These are phyloP conservation scores for Fragaria vesca DNA, from an alignment of 306 rosid genomes.

Conservation along the genomic window DNA sequence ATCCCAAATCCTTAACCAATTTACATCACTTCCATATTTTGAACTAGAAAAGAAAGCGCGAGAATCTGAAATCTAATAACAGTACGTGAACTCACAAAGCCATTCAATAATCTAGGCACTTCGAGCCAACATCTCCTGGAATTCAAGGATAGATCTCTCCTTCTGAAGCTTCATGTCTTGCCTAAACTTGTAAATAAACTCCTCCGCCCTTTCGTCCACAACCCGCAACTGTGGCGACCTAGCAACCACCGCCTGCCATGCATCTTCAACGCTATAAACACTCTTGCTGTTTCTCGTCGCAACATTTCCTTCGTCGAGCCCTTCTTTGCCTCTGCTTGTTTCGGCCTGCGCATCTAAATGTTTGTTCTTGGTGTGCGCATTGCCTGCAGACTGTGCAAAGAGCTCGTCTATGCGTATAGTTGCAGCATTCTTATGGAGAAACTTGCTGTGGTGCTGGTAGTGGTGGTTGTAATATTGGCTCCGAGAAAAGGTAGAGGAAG, in stretches of 20 bases:
- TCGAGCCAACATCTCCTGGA: slow-evolving; percentile 45
- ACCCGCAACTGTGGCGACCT: slow-evolving; percentile 47
- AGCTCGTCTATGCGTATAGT: slow-evolving; percentile 63
- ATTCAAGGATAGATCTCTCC: slow-evolving; percentile 45
- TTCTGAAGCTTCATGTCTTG: slow-evolving; percentile 51
- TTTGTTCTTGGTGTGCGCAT: not conserved
- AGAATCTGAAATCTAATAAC: not conserved
- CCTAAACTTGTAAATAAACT: slow-evolving; percentile 58
- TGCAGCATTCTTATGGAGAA: slow-evolving; percentile 26
- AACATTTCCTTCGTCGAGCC: not conserved
- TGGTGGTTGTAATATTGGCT: slow-evolving; percentile 13
- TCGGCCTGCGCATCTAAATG: slow-evolving; percentile 24
- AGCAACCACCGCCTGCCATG: slow-evolving; percentile 53
- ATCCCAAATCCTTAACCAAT: slow-evolving; percentile 1
- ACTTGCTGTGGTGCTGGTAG: slow-evolving; percentile 21
- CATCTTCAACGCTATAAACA: slow-evolving; percentile 46
- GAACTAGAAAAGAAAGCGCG: not conserved
- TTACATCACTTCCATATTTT: not conserved
- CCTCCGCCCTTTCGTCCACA: slow-evolving; percentile 63
- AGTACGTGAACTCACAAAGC: not conserved
- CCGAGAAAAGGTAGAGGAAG: slow-evolving; percentile 15
- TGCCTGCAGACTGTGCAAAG: slow-evolving; percentile 28
- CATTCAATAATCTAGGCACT: slow-evolving; percentile 22
- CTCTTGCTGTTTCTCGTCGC: slow-evolving; percentile 3
- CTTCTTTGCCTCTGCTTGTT: slow-evolving; percentile 39